phyloP scores from a whole-genome alignment of 23 red algal species.

The Gracilaria gracilis region DNA sequence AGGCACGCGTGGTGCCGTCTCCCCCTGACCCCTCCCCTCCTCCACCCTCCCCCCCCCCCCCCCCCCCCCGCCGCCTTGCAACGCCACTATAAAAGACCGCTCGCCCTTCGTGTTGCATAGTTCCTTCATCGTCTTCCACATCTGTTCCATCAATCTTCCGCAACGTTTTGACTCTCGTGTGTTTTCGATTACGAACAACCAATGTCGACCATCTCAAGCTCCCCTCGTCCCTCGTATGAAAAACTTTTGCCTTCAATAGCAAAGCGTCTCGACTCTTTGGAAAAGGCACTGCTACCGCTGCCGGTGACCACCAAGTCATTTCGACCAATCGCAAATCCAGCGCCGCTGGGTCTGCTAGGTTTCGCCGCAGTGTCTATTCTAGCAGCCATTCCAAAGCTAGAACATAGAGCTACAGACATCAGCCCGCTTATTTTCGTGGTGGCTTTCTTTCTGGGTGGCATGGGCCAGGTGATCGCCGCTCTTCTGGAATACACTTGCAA shows the following conservation, averaged over 20 bases:
- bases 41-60: too few relatives aligned
- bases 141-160: not conserved
- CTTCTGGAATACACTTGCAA: conserved; percentile 26
- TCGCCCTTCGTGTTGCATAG: not conserved
- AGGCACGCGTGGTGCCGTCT: not conserved
- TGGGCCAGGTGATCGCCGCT: conserved; percentile 39
- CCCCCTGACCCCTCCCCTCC: not conserved
- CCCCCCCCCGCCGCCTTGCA: too few relatives aligned
- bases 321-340: conserved; percentile 39
- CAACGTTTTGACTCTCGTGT: not conserved
- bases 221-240: not conserved
- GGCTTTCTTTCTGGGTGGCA: conserved; percentile 49
- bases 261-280: conserved; percentile 5
- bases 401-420: not conserved
- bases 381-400: conserved; percentile 35
- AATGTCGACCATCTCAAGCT: not conserved
- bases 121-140: not conserved
- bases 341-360: conserved; percentile 31
- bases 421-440: conserved; percentile 17
- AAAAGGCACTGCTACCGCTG: conserved; percentile 18
- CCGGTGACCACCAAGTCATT: conserved; percentile 29
- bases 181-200: not conserved
- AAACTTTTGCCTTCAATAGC: not conserved
- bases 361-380: conserved; percentile 34
- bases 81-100: too few relatives aligned